Evolutionary conservation across 257 asterid genomes (phyloP).

Genomic region (Gentiana macrophylla): DNA sequence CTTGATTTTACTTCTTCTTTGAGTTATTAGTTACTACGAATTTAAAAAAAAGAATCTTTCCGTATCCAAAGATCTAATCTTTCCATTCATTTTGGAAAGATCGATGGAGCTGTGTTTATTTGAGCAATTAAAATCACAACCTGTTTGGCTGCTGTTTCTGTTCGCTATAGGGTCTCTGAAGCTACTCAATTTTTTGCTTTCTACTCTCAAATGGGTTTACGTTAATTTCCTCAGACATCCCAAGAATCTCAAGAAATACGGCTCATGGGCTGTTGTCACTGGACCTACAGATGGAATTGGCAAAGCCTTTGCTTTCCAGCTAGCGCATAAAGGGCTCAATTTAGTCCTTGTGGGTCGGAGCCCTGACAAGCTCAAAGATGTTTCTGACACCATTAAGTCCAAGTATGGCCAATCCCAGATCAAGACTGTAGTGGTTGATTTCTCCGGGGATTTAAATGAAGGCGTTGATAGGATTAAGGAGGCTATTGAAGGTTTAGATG

Average conservation of each 20-base stretch:
- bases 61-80: too few species aligned
- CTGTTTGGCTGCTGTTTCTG: conserved; percentile 55
- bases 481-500: conserved; percentile 48
- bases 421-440: conserved; percentile 65
- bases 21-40: too few species aligned
- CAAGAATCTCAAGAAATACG: conserved; percentile 86
- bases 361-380: conserved; percentile 69
- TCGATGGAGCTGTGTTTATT: conserved; percentile 72
- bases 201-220: conserved; percentile 56
- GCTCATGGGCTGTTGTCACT: conserved; percentile 91
- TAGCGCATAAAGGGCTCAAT: conserved; percentile 67
- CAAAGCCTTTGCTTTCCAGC: conserved; percentile 77
- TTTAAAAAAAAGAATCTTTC: too few species aligned
- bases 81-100: conserved; percentile 6
- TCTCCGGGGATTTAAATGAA: conserved; percentile 58
- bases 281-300: conserved; percentile 99
- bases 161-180: conserved; percentile 40
- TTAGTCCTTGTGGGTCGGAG: conserved; percentile 71
- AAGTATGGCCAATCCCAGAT: conserved; percentile 49
- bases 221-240: conserved; percentile 71
- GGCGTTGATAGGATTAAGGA: conserved; percentile 59
- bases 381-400: conserved; percentile 40
- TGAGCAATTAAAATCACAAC: conserved; percentile 66
- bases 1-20: too few species aligned
- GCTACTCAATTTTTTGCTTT: conserved; percentile 25